Base-by-base conservation (phyloP, 148 eudicot species). In the Chenopodium berlandieri region DNA sequence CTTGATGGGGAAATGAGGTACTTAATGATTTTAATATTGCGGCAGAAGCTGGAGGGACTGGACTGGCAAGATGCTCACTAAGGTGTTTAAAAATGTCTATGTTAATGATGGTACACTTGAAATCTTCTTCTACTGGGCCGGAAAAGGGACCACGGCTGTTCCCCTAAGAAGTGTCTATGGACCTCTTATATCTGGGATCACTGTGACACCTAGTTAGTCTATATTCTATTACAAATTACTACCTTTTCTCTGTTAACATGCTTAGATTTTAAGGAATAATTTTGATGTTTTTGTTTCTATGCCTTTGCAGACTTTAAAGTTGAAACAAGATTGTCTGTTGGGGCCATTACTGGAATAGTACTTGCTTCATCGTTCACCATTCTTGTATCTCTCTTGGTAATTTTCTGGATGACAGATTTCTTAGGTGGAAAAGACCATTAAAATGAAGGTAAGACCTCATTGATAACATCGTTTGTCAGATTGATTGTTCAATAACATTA, bases 131-230 rank as follows among this genome's bases (percentile, higher is more conserved):
- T 95, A 91, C 86, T 95, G 98, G 98, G 78, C 88, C 22, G 98
- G 97, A 47, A 89, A 89, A 87, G 97, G 98, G 63, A 95, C 97
- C n/a, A 95, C 85, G 9, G 82, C 90, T 62, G 69, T 95, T 86
- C 98, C 97, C 48, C 56, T 27, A n/a, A 82, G 93, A 85, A 89
- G 91, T 56, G 90, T 88, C 73, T 92, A 95, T 81, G 98, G 98
- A 62, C 98, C 98, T 78, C 92, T 93, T 75, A 87, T 95, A 88
- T 95, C 98, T 68, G 98, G 92, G 72, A 95, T 95, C 78, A 71
- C 94, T 11, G 90, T 95, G 67, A 95, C 94, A 80, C 97, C 97
- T 25, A 93, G 98, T 95, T 77, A 89, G 90, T 88, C 37, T 23
- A 78, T 44, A 7, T 62, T 66, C 44, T 58, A 8, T 74, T 76